Evolutionary conservation across 768 basidiomycete species (phyloP).

Genomic region (Leucocoprinus leucothites): DNA sequence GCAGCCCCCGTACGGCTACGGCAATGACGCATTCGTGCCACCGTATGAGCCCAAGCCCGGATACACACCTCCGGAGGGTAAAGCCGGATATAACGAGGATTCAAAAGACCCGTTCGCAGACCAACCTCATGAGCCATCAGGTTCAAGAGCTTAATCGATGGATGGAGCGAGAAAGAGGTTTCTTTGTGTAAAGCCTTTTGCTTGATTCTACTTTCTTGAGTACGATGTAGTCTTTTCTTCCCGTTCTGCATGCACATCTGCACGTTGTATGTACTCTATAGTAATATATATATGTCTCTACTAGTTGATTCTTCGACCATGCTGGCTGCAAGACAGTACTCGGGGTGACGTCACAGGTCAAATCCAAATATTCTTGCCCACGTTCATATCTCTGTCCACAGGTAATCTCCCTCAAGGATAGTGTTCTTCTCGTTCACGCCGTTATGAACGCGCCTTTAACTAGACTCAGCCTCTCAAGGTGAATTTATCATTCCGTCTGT

Average conservation of each 20-base stretch:
- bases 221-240: too few species aligned
- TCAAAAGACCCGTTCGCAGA: constrained; percentile 13
- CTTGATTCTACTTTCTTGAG: neutral
- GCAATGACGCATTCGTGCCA: constrained; percentile 34
- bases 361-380: neutral
- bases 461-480: too few species aligned
- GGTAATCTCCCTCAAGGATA: neutral
- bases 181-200: neutral
- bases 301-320: too few species aligned
- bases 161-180: neutral
- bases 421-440: too few species aligned
- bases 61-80: constrained; percentile 1
- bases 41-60: constrained; percentile 22
- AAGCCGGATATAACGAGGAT: neutral
- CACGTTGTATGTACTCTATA: neutral
- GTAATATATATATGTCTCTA: neutral
- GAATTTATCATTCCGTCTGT: too few species aligned
- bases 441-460: too few species aligned
- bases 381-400: neutral
- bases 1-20: constrained; percentile 20
- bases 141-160: constrained; percentile 2
- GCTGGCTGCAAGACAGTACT: too few species aligned
- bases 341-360: neutral
- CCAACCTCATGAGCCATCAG: neutral
- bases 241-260: neutral